These are phyloP conservation scores for Fragilaria crotonensis DNA, from an alignment of 108 stramenopile genomes.

Conservation along the genomic window DNA sequence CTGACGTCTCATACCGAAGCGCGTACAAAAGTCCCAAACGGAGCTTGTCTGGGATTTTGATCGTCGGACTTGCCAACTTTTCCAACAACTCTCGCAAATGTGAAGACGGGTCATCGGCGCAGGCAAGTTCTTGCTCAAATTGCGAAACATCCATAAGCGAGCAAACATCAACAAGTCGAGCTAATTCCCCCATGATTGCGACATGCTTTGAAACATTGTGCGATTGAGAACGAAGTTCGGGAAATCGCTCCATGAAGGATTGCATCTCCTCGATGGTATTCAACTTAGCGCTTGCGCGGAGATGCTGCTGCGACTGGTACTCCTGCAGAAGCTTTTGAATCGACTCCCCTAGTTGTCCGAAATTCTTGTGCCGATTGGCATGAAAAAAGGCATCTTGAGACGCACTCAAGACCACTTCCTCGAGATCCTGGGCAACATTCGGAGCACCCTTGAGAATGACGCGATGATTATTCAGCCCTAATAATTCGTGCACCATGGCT, in stretches of 20 bases:
- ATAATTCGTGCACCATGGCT: conserved; percentile 99
- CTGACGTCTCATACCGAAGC: conserved; percentile 88
- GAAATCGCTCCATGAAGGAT: conserved; percentile 95
- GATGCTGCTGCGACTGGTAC: conserved; percentile 86
- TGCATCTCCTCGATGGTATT: conserved; percentile 98
- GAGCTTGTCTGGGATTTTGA: conserved; percentile 94
- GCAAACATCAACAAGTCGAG: conserved; percentile 88
- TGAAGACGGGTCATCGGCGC: conserved; percentile 83
- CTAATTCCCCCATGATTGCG: conserved; percentile 95
- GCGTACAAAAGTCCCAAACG: conserved; percentile 96
- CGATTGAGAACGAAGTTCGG: conserved; percentile 80
- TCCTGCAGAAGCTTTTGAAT: conserved; percentile 92
- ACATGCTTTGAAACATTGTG: conserved; percentile 96
- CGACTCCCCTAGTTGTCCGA: conserved; percentile 94
- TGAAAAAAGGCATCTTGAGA: conserved; percentile 93
- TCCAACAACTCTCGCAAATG: conserved; percentile 88
- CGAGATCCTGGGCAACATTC: conserved; percentile 88
- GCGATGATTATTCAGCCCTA: conserved; percentile 96
- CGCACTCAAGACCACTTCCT: conserved; percentile 92
- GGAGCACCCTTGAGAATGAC: conserved; percentile 92
- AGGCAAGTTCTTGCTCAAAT: conserved; percentile 98
- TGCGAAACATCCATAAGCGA: conserved; percentile 95
- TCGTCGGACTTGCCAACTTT: conserved; percentile 62
- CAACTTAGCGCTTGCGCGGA: conserved; percentile 77
- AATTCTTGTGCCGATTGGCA: conserved; percentile 90